These are phyloP conservation scores for Sarcocystis neurona DNA, from an alignment of 169 alveolate species.

Conservation along the genomic window DNA sequence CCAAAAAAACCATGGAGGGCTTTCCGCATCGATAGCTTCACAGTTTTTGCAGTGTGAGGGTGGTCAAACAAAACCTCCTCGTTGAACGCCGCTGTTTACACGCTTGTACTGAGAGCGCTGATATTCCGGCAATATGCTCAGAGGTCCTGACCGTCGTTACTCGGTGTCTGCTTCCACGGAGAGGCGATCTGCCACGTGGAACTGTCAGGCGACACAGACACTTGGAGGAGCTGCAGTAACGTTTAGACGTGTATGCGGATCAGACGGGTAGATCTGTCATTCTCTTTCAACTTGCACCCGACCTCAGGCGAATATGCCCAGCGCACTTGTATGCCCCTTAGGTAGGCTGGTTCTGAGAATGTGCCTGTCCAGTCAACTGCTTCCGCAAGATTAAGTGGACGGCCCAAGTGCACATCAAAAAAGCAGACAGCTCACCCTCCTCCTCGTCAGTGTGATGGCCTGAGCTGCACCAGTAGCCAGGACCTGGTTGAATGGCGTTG, in stretches of 20 bases:
- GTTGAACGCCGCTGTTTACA: conserved; percentile 69
- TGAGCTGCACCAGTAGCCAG: conserved; percentile 64
- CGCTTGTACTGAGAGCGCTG: no score
- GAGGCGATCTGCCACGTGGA: conserved; percentile 65
- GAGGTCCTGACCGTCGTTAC: conserved; percentile 61
- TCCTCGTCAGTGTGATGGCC: conserved; percentile 66
- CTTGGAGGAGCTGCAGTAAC: conserved; percentile 54
- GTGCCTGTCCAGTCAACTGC: conserved; percentile 65
- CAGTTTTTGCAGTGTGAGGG: conserved; percentile 75
- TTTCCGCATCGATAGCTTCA: conserved; percentile 79
- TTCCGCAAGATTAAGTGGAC: neutral
- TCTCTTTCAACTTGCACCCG: neutral
- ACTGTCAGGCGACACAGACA: conserved; percentile 73
- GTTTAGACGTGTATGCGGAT: neutral
- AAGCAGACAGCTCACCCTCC: conserved; percentile 41
- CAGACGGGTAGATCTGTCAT: neutral
- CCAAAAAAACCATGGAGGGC: conserved; percentile 85
- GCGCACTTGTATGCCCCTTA: conserved; percentile 47
- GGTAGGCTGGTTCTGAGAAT: conserved; percentile 40
- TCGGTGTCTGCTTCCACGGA: conserved; percentile 72
- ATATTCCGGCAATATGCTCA: neutral
- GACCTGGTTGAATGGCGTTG: conserved; percentile 65
- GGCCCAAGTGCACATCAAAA: neutral
- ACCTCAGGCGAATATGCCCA: conserved; percentile 70
- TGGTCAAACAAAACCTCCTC: conserved; percentile 73